Percentiles rank a stretch among this genome's conserved stretches.
Evolutionary conservation across 306 rosid genomes (phyloP).

Genomic region (Potentilla sterilis): DNA sequence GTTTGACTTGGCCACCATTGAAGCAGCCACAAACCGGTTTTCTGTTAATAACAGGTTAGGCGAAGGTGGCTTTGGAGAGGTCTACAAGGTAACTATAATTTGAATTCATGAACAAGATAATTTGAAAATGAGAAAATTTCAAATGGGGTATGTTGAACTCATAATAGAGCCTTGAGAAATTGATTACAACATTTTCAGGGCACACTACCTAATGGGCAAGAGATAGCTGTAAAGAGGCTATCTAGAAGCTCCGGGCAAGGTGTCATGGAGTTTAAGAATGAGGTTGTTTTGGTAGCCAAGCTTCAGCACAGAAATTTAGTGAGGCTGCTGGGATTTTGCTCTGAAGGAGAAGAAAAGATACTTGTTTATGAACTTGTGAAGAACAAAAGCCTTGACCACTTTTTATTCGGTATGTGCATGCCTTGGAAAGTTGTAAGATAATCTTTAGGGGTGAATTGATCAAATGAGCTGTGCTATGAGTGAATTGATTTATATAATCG

Average conservation of each 20-base stretch:
- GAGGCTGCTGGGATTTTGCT: not conserved
- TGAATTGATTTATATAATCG: not conserved
- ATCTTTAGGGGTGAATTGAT: not conserved
- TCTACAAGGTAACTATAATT: not conserved
- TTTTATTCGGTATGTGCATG: not conserved
- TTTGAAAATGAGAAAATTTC: no score
- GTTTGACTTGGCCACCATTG: not conserved
- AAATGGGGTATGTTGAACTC: no score
- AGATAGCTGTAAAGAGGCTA: no score
- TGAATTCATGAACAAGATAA: no score
- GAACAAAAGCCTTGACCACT: constrained; percentile 4
- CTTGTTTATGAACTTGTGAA: not conserved
- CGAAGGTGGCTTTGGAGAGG: not conserved
- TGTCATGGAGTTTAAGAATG: not conserved
- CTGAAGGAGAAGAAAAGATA: constrained; percentile 7
- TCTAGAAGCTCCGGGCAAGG: no score
- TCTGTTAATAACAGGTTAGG: not conserved
- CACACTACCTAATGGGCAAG: no score
- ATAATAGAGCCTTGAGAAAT: no score
- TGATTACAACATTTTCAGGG: no score
- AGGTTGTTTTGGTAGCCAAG: not conserved
- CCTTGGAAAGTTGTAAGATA: not conserved
- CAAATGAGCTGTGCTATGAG: not conserved
- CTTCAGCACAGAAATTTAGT: constrained; percentile 6
- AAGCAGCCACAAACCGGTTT: not conserved